Conservation (phyloP, 1,284 basidiomycete genomes). For the Ustilago trichophora region DNA sequence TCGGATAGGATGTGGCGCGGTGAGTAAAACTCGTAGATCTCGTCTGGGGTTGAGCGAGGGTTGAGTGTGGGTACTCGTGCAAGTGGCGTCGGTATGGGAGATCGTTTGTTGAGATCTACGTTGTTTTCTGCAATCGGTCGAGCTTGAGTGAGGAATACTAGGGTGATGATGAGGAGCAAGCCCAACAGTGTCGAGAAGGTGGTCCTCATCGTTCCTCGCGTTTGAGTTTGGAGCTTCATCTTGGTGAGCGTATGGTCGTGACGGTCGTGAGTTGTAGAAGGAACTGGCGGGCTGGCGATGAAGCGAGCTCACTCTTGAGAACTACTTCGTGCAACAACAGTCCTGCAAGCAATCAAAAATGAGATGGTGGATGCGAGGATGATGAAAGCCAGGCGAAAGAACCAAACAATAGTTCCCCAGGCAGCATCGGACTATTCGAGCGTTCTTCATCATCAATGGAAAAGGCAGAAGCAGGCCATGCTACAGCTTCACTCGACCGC, state of each 20-base stretch:
- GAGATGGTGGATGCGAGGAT: too few relatives aligned
- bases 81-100: conserved; percentile 23
- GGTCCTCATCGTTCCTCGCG: background rate
- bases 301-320: too few relatives aligned
- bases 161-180: background rate
- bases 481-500: too few relatives aligned
- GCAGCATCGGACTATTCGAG: too few relatives aligned
- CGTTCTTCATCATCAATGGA: too few relatives aligned
- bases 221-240: background rate
- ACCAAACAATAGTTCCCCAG: too few relatives aligned
- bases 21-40: conserved; percentile 45
- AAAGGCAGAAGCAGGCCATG: too few relatives aligned
- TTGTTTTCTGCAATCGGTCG: conserved; percentile 8
- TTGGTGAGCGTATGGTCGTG: background rate
- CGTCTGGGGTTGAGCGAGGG: conserved; percentile 39
- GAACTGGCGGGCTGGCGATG: too few relatives aligned
- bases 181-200: background rate
- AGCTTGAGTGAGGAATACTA: background rate
- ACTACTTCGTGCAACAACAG: too few relatives aligned
- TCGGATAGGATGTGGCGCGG: conserved; percentile 7
- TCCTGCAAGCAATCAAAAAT: too few relatives aligned
- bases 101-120: conserved; percentile 3
- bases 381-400: too few relatives aligned
- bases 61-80: conserved; percentile 18
- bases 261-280: background rate